phyloP scores from a whole-genome alignment of 306 rosid species.

The Hippophae tibetana region DNA sequence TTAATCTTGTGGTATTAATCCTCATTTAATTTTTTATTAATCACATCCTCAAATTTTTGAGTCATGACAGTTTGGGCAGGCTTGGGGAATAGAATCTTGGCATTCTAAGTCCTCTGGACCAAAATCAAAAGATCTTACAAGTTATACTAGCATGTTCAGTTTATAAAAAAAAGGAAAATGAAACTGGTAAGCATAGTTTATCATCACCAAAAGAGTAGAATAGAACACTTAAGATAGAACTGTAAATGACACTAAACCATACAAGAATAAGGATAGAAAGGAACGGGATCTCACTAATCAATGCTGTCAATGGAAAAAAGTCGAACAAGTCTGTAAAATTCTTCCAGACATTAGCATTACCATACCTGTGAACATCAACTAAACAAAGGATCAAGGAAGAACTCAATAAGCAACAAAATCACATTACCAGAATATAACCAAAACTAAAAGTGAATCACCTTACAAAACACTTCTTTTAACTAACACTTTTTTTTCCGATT shows the following conservation, averaged over 20 bases:
- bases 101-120: too few species aligned
- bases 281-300: slow-evolving; percentile 46
- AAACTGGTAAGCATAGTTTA: too few species aligned
- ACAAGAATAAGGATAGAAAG: not conserved
- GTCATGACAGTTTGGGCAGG: too few species aligned
- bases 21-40: too few species aligned
- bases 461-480: not conserved
- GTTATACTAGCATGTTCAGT: too few species aligned
- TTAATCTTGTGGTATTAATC: too few species aligned
- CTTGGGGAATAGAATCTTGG: too few species aligned
- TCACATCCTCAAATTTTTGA: too few species aligned
- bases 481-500: too few species aligned
- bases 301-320: slow-evolving; percentile 83
- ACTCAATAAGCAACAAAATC: not conserved
- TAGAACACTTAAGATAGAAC: not conserved
- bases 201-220: not conserved
- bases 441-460: not conserved
- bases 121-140: too few species aligned
- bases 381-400: not conserved
- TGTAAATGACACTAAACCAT: not conserved
- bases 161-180: too few species aligned
- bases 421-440: not conserved
- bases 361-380: slow-evolving; percentile 43
- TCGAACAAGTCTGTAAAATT: slow-evolving; percentile 88
- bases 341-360: slow-evolving; percentile 91